Conservation (phyloP, 306 rosid genomes). For the Lupinus albus region DNA sequence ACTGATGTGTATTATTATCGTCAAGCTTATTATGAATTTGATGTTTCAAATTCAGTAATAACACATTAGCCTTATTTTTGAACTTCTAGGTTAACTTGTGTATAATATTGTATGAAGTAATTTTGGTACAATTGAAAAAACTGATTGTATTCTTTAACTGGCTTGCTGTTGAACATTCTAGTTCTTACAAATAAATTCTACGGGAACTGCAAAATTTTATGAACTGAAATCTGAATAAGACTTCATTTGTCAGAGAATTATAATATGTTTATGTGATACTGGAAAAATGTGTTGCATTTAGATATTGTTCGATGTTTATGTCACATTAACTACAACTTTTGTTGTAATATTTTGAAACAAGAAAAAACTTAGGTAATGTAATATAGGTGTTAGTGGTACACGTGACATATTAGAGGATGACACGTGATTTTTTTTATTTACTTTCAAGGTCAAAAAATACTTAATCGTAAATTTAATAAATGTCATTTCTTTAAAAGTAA, state of each 20-base stretch:
- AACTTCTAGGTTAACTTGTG: slow-evolving; percentile 42
- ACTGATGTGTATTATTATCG: too few species aligned
- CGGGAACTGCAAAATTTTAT: slow-evolving; percentile 25
- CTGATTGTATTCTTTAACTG: slow-evolving; percentile 12
- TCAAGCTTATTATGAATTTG: slow-evolving; percentile 36
- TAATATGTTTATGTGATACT: too few species aligned
- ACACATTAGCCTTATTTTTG: slow-evolving; percentile 25
- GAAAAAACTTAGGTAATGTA: too few species aligned
- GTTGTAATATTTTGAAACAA: too few species aligned
- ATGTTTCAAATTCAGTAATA: slow-evolving; percentile 35
- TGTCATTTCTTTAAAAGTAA: too few species aligned
- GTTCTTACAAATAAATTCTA: slow-evolving; percentile 17
- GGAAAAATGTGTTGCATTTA: too few species aligned
- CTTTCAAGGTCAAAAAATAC: too few species aligned
- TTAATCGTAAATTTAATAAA: too few species aligned
- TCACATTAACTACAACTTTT: not conserved
- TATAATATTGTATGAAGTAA: slow-evolving; percentile 48
- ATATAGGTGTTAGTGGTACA: too few species aligned
- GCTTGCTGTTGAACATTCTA: slow-evolving; percentile 9
- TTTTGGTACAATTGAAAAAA: slow-evolving; percentile 38
- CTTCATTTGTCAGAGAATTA: slow-evolving; percentile 21
- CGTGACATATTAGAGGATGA: too few species aligned
- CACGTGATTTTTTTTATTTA: too few species aligned
- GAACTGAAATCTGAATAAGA: slow-evolving; percentile 8
- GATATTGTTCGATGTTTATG: too few species aligned